Evolutionary conservation across 2,329 filamentous ascomycete genomes (phyloP).

Genomic region (Verticillium albo-atrum): DNA sequence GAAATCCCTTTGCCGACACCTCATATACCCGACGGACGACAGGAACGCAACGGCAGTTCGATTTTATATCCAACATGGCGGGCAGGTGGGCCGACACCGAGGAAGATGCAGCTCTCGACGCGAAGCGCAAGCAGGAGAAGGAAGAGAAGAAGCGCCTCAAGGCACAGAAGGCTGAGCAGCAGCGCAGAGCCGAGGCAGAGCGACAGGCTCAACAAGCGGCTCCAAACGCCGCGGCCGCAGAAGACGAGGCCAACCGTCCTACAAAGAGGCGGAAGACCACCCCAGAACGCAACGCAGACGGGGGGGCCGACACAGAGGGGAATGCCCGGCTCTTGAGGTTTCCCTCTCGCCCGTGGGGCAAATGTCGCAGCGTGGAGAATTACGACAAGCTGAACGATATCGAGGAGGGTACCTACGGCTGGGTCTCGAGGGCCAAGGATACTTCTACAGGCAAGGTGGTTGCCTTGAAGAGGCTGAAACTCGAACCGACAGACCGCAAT

Average conservation of each 20-base stretch:
- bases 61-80: too few relatives aligned
- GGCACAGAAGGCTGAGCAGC: conserved; percentile 62
- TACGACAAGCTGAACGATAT: conserved; percentile 95
- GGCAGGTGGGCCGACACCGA: conserved; percentile 76
- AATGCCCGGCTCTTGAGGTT: conserved; percentile 65
- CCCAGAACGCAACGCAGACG: conserved; percentile 30
- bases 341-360: conserved; percentile 61
- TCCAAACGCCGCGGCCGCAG: conserved; percentile 20
- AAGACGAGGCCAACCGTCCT: conserved; percentile 37
- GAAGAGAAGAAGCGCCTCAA: conserved; percentile 85
- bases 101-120: conserved; percentile 71
- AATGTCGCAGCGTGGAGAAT: conserved; percentile 73
- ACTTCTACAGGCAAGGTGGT: conserved; percentile 72
- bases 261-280: conserved; percentile 60
- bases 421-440: conserved; percentile 81
- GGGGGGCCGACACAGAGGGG: conserved; percentile 17
- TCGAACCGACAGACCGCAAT: conserved; percentile 67
- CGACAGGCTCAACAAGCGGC: conserved; percentile 22
- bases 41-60: too few relatives aligned
- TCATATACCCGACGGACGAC: too few relatives aligned
- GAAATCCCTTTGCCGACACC: not conserved
- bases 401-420: conserved; percentile 94
- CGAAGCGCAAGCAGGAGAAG: conserved; percentile 73
- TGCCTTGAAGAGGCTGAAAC: conserved; percentile 89
- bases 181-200: conserved; percentile 55